Evolutionary conservation across 2,329 filamentous ascomycete genomes (phyloP), one percentile per base, ranked within the genome.

Genomic region (Eutypella sp.): DNA sequence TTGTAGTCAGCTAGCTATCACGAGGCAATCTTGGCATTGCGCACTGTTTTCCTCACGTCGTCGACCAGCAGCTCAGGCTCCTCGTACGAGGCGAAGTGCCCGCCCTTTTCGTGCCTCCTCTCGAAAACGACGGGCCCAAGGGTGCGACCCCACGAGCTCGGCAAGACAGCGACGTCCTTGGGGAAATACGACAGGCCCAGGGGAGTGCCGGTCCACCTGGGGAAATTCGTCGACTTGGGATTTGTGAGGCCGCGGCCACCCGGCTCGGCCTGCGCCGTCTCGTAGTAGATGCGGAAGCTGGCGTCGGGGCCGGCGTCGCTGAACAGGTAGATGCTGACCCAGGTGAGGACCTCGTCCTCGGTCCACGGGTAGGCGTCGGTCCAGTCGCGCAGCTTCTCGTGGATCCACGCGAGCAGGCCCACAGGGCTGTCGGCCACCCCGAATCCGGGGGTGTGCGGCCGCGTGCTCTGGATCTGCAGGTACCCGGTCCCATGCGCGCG

Each of bases 321-420:
- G 66, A 90, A 90, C 56, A 76, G 80, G 62, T 91, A 91, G 18
- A 91, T 76, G 43, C 74, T 79, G 0, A 90, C 66, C 87, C 87
- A 92, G 0, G 82, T 87, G 20, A 88, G 65, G 6, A 91, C 76
- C 66, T 91, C 86, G 42, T 89, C 84, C 46, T 88, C 82, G 0
- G 79, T 84, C 86, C 85, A 91, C 0, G 76, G 67, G 58, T 90
- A 89, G 1, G 52, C 57, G 54, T 91, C 86, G 0, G 82, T 84
- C 87, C 87, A 92, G 53, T 85, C 81, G 47, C 82, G 76, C 19
- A 92, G 67, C 61, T 92, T 92, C 65, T 92, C 88, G 52, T 86
- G 86, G 25, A 92, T 80, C 88, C 88, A 92, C 0, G 84, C 79
- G 1, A 92, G 69, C 4, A 91, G 66, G 0, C 75, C 85, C 0